Evolutionary conservation across 768 basidiomycete genomes (phyloP).

Genomic region (Xerocomus brunneocitrinus): DNA sequence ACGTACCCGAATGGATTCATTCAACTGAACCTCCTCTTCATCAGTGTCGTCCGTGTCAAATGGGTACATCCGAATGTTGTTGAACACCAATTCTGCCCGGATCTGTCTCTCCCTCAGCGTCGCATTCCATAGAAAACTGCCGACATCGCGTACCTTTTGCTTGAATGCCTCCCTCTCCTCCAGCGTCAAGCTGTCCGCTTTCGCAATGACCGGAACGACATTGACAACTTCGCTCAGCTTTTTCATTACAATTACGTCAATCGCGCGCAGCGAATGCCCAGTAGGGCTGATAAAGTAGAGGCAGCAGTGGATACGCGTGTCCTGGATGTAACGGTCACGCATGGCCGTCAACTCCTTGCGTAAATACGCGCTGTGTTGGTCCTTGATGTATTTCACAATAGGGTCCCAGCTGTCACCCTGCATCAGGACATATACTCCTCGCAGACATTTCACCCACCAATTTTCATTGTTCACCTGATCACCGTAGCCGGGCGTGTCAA

Average conservation of each 20-base stretch:
- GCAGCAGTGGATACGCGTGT: constrained; percentile 98
- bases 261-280: constrained; percentile 93
- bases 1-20: constrained; percentile 84
- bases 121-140: not conserved
- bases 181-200: constrained; percentile 88
- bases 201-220: constrained; percentile 98
- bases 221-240: constrained; percentile 98
- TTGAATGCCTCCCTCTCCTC: constrained; percentile 95
- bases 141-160: constrained; percentile 55
- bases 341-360: constrained; percentile 98
- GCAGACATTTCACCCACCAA: constrained; percentile 53
- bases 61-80: constrained; percentile 94
- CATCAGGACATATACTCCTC: constrained; percentile 2
- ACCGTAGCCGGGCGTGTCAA: constrained; percentile 97
- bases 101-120: constrained; percentile 51
- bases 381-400: constrained; percentile 98
- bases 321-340: constrained; percentile 97
- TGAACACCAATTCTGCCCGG: constrained; percentile 83
- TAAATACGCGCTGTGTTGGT: constrained; percentile 97
- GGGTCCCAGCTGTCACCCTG: constrained; percentile 82
- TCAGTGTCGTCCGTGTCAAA: constrained; percentile 97
- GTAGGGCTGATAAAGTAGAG: constrained; percentile 98
- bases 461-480: constrained; percentile 99
- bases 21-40: constrained; percentile 86
- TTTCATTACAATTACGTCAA: constrained; percentile 98